Conservation (phyloP, 768 basidiomycete genomes). For the Tricholomella constricta region DNA sequence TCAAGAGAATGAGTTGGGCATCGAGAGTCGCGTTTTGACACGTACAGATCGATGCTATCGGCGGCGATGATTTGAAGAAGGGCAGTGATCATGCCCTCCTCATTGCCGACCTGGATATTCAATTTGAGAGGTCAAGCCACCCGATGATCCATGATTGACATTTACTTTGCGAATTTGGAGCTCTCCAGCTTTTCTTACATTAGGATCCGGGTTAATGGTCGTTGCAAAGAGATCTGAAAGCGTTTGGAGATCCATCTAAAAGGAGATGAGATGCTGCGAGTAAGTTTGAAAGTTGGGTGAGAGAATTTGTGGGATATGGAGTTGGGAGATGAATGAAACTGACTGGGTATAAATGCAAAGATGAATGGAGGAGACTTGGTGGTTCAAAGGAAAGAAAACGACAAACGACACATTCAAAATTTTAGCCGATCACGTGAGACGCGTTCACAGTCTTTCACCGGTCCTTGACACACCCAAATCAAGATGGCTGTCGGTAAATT, state of each 20-base stretch:
- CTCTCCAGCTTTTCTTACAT: slow-evolving; percentile 83
- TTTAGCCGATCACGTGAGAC: slow-evolving; percentile 20
- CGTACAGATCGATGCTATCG: slow-evolving; percentile 77
- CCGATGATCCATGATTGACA: slow-evolving; percentile 6
- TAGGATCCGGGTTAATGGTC: slow-evolving; percentile 82
- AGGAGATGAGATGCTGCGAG: neutral
- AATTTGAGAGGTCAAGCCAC: slow-evolving; percentile 1
- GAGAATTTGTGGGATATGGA: neutral
- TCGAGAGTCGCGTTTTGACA: slow-evolving; percentile 38
- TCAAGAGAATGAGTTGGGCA: neutral
- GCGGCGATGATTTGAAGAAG: slow-evolving; percentile 84
- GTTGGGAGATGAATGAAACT: slow-evolving; percentile 1
- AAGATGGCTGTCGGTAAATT: too few species aligned
- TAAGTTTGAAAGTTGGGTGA: neutral
- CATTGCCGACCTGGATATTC: slow-evolving; percentile 59
- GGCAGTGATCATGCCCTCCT: slow-evolving; percentile 83
- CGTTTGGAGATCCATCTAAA: slow-evolving; percentile 70
- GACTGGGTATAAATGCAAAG: slow-evolving; percentile 20
- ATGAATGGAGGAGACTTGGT: slow-evolving; percentile 5
- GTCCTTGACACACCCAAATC: neutral
- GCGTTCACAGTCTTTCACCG: slow-evolving; percentile 7
- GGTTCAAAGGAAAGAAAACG: slow-evolving; percentile 5
- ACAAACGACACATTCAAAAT: slow-evolving; percentile 15
- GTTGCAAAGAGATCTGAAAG: slow-evolving; percentile 79
- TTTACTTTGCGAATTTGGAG: slow-evolving; percentile 84